Evolutionary conservation across 495 filamentous ascomycete genomes (phyloP).

Genomic region (Neurospora sp.): DNA sequence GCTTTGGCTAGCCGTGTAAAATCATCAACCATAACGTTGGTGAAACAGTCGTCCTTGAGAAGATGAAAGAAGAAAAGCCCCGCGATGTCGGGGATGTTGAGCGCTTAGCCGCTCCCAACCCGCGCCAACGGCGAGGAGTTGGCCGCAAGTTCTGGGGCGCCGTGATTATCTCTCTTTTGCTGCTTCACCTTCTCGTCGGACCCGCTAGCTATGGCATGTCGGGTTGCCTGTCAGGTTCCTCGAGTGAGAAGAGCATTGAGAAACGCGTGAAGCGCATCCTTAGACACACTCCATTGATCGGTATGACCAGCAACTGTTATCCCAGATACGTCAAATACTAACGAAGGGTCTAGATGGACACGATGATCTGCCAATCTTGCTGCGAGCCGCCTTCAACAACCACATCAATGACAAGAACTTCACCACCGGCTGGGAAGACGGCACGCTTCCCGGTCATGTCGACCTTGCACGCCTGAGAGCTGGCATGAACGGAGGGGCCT

Average conservation of each 20-base stretch:
- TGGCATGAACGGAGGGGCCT: conserved; percentile 61
- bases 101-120: not conserved
- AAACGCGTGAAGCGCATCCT: conserved; percentile 62
- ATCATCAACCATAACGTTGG: not conserved
- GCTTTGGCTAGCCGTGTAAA: not conserved
- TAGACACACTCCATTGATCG: conserved; percentile 67
- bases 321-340: not conserved
- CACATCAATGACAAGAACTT: conserved; percentile 71
- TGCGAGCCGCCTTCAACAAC: conserved; percentile 61
- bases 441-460: conserved; percentile 59
- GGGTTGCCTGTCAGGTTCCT: not conserved
- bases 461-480: conserved; percentile 58
- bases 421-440: conserved; percentile 55
- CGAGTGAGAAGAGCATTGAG: conserved; percentile 35
- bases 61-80: not conserved
- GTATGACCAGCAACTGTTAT: conserved; percentile 27
- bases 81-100: not conserved
- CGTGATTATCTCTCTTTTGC: not conserved
- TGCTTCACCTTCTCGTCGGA: not conserved
- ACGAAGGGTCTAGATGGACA: conserved; percentile 61
- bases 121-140: not conserved
- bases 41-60: not conserved
- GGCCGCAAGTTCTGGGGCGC: not conserved
- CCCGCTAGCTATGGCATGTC: conserved; percentile 1
- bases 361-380: conserved; percentile 71